Base-by-base conservation (phyloP, 164 flowering plant genomes). In the Hamamelis virginiana region DNA sequence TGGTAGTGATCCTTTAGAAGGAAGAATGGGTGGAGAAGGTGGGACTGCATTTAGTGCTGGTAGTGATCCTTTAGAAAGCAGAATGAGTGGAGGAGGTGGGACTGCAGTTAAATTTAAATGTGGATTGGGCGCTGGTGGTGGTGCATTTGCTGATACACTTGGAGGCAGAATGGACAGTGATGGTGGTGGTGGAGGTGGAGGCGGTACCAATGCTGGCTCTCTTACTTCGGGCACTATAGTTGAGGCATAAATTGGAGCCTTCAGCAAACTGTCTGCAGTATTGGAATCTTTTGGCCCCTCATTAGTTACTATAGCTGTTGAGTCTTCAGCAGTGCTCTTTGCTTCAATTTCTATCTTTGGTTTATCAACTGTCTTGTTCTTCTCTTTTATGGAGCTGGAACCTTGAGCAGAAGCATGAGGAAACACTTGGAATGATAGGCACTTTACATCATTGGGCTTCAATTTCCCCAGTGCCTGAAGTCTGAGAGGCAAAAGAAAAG, bases 31-130 rank as follows among this genome's bases (percentile, higher is more conserved):
- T 19, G 85, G 86, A 16, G 85, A 83, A 21, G 76, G 76, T 9
- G 79, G 84, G 21, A 73, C 23, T 12, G 47, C 0, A 44, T 46
- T 59, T 10, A 59, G 52, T 6, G 69, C 63, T 10, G 51, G 19
- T 59, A 33, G 62, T 9, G 61, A 16, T 53, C 59, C 41, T n/a
- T 41, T 22, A 26, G 55, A 23, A 5, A 25, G 27, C 8, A 9
- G 55, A 55, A n/a, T 8, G 33, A 21, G 69, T 43, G 74, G 75
- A 6, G 82, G 86, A 21, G 85, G 84, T 25, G 76, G 76, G 65
- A 63, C 28, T 48, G 56, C 16, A 33, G 22, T 66, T 61, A 65
- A 47, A 45, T 14, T 67, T 27, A 33, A 33, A 33, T 22, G 43
- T n/a, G 69, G 6, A 18, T 60, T 19, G 58, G 72, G 64, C 16